A percentile compares a stretch with the other conserved stretches of the same genome.
Evolutionary conservation across 805 yeast genomes (phyloP).

Genomic region (Zygoascus ofunaensis): DNA sequence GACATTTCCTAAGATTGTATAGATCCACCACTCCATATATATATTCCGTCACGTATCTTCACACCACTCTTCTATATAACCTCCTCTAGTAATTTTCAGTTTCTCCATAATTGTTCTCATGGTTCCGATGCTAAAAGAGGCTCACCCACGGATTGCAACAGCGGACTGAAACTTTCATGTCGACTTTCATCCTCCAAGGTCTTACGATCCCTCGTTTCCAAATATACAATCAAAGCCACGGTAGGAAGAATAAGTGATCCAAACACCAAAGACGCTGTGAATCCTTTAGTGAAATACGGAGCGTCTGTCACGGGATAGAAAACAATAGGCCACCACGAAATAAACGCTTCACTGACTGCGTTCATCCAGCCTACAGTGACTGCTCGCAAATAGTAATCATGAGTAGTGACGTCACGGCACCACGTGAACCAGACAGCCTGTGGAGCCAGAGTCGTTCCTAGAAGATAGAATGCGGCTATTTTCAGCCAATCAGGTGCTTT

Average conservation of each 20-base stretch:
- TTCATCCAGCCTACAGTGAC: slow-evolving; percentile 15
- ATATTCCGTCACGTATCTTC: too few species aligned
- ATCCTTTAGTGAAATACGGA: slow-evolving; percentile 10
- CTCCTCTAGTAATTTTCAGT: too few species aligned
- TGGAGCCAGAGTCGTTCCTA: slow-evolving; percentile 12
- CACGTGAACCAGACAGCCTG: slow-evolving; percentile 14
- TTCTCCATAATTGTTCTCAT: too few species aligned
- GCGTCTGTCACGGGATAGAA: slow-evolving; percentile 14
- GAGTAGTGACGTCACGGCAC: slow-evolving; percentile 11
- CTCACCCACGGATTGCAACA: too few species aligned
- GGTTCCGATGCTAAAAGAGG: too few species aligned
- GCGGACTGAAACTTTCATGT: neutral
- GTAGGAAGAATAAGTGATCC: slow-evolving; percentile 15
- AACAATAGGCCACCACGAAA: slow-evolving; percentile 15
- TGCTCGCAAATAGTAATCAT: slow-evolving; percentile 13
- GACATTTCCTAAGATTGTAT: too few species aligned
- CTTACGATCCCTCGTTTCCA: slow-evolving; percentile 8
- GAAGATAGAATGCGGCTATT: slow-evolving; percentile 11
- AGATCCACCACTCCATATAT: too few species aligned
- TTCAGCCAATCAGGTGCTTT: slow-evolving; percentile 11
- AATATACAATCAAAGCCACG: slow-evolving; percentile 9
- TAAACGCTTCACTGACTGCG: slow-evolving; percentile 12
- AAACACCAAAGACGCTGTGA: slow-evolving; percentile 8
- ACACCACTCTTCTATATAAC: too few species aligned
- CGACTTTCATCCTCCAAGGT: neutral